These are phyloP conservation scores for Jatropha curcas DNA, from an alignment of 345 rosid species.

Conservation along the genomic window DNA sequence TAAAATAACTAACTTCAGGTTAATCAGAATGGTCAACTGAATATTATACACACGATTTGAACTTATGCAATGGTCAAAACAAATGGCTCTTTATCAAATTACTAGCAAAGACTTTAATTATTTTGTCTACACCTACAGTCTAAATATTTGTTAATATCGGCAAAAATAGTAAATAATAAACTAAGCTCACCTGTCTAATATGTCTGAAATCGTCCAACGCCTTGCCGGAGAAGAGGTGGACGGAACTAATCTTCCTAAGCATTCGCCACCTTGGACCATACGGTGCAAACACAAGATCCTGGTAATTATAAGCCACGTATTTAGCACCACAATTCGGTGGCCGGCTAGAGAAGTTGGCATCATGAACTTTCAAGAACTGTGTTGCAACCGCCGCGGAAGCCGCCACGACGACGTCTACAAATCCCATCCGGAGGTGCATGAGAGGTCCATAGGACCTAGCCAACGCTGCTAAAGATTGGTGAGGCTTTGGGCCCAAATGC, in stretches of 20 bases:
- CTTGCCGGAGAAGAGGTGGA: slow-evolving; percentile 87
- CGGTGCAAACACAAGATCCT: slow-evolving; percentile 91
- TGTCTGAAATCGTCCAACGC: slow-evolving; percentile 75
- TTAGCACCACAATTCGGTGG: slow-evolving; percentile 93
- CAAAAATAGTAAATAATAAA: no score
- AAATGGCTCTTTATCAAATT: no score
- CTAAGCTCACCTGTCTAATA: slow-evolving; percentile 75
- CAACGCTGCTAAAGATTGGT: slow-evolving; percentile 59
- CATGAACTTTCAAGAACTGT: slow-evolving; percentile 74
- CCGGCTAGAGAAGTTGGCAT: slow-evolving; percentile 81
- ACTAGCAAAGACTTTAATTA: no score
- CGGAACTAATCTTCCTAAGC: slow-evolving; percentile 75
- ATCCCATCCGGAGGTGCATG: slow-evolving; percentile 72
- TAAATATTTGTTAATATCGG: no score
- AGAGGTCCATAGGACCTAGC: slow-evolving; percentile 73
- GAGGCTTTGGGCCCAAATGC: slow-evolving; percentile 76
- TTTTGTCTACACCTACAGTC: no score
- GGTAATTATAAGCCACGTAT: slow-evolving; percentile 80
- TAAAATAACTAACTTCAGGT: no score
- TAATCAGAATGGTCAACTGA: no score
- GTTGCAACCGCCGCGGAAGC: slow-evolving; percentile 84
- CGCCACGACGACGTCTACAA: slow-evolving; percentile 74
- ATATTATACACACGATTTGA: no score
- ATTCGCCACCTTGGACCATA: slow-evolving; percentile 88
- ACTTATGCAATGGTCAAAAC: no score